Evolutionary conservation across 148 eudicot species (phyloP).

Genomic region (Amaranthus cruentus): DNA sequence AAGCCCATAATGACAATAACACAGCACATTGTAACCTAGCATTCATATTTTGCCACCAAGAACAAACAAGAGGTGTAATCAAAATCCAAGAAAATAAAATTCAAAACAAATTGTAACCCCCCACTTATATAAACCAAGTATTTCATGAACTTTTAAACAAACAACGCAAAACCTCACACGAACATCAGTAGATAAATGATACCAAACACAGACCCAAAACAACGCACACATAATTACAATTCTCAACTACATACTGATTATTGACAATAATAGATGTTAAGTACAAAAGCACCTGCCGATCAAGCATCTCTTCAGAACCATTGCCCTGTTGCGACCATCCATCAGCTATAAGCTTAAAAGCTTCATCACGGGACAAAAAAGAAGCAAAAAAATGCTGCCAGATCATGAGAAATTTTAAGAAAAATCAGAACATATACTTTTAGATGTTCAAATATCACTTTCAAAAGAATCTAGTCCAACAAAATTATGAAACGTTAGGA

Average conservation of each 20-base stretch:
- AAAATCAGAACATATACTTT: background rate
- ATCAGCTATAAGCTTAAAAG: constrained; percentile 73
- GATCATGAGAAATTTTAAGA: constrained; percentile 9
- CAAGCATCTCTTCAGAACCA: constrained; percentile 38
- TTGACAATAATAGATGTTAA: background rate
- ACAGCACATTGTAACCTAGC: background rate
- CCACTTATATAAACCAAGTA: background rate
- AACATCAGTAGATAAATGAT: too few species aligned
- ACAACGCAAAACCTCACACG: too few species aligned
- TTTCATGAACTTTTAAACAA: background rate
- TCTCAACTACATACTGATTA: background rate
- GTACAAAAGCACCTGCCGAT: constrained; percentile 46
- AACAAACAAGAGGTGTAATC: background rate
- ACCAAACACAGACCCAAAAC: background rate
- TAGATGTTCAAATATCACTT: background rate
- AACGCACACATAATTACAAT: background rate
- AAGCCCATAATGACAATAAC: background rate
- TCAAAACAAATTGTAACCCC: background rate
- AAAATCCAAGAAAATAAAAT: background rate
- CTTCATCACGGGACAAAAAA: constrained; percentile 94
- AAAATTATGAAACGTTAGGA: constrained; percentile 10
- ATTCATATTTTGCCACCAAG: background rate
- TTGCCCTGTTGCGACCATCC: constrained; percentile 58
- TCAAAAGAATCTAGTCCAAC: background rate
- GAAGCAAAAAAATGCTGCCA: constrained; percentile 87